Evolutionary conservation across 176 grass and related monocot genomes (phyloP), one percentile per base, ranked within the genome.

Genomic region (Cocos nucifera): DNA sequence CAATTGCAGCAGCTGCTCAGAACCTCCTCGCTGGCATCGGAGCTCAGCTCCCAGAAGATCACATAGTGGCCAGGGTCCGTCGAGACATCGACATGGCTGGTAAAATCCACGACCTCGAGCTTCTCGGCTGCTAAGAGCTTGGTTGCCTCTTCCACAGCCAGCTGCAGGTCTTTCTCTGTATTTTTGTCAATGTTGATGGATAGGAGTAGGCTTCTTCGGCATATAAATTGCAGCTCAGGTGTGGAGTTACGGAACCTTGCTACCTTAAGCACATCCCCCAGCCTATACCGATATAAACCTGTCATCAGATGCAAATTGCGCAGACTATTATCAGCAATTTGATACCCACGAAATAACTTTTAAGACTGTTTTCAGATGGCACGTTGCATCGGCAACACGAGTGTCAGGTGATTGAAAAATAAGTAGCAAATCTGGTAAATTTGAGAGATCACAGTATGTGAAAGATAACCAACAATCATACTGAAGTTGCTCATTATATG

Each of bases 121-220:
- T 96, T 96, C 71, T 95, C 83, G 0, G 63, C 83, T 0, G 83
- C 92, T 5, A 86, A 78, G 50, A 78, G 51, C 59, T 77, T 75
- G 5, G 68, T 61, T 0, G 86, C 83, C 28, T 62, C 54, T 25
- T 91, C 78, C 1, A 96, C 83, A 3, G 80, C 83, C 0, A 91
- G 54, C 69, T 96, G 87, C 3, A 96, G 80, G 69, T 96, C 87
- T 26, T 80, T 77, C 77, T 96, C 87, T 30, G 78, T 91, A 75
- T 85, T 96, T 75, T 96, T 96, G 86, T 96, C 92, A 57, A 90
- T 90, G 72, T 96, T 96, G 81, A 96, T 82, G 49, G 7, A 60
- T 58, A 96, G 75, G 69, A 80, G 20, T 8, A 96, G 75, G 77
- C 86, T 90, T 15, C 80, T 73, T 2, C 86, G 62, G 75, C 83